These are phyloP conservation scores for Pseudogymnoascus sp. DNA, from an alignment of 2,329 filamentous ascomycete species.

Conservation along the genomic window DNA sequence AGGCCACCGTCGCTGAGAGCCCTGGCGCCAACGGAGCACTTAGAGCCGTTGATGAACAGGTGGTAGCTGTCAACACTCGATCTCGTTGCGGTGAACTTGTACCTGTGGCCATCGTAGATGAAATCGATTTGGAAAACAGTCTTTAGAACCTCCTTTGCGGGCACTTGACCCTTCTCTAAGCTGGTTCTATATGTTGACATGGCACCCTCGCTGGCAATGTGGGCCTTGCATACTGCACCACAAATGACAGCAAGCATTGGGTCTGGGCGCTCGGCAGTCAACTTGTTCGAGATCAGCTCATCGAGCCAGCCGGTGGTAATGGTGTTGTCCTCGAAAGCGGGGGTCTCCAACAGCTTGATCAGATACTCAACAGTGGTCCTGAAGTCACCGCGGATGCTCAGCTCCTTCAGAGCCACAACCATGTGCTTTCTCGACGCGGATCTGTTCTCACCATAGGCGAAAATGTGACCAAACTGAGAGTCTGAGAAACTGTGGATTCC, in stretches of 20 bases:
- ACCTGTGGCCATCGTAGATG: conserved; percentile 93
- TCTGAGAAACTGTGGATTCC: conserved; percentile 99
- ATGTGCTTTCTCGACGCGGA: conserved; percentile 96
- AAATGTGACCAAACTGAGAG: conserved; percentile 98
- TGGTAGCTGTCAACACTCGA: conserved; percentile 92
- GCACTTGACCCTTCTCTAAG: conserved; percentile 94
- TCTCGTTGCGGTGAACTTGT: conserved; percentile 96
- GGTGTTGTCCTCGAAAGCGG: conserved; percentile 97
- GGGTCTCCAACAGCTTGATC: conserved; percentile 96
- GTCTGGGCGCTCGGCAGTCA: conserved; percentile 93
- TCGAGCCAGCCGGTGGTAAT: conserved; percentile 99
- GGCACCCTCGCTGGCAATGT: conserved; percentile 85
- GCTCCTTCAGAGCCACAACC: conserved; percentile 95
- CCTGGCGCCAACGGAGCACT: conserved; percentile 86
- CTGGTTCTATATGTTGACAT: conserved; percentile 79
- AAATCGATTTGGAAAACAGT: conserved; percentile 97
- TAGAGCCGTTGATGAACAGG: conserved; percentile 97
- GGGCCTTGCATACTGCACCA: conserved; percentile 89
- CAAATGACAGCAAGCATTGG: conserved; percentile 89
- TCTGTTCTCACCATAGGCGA: conserved; percentile 96
- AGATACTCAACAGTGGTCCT: conserved; percentile 97
- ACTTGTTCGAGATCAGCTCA: conserved; percentile 94
- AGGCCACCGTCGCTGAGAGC: conserved; percentile 90
- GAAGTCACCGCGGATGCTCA: conserved; percentile 99
- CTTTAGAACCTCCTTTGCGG: conserved; percentile 92